Evolutionary conservation across 768 basidiomycete species (phyloP), one percentile per base, ranked within the genome.

Genomic region (Lactarius sanguifluus): DNA sequence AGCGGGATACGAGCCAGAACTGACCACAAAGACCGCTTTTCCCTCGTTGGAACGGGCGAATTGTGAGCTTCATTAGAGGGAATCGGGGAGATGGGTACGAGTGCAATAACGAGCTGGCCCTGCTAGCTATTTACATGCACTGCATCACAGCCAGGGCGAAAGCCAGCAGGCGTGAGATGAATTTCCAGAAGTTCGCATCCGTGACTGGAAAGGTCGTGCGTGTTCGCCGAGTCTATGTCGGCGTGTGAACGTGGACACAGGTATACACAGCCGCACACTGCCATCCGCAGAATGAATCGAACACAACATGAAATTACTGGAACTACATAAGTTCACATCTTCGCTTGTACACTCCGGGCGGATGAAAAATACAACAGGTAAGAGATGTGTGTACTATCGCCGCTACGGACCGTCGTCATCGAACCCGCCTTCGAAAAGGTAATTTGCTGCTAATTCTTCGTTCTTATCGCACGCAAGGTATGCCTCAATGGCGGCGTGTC

Each of bases 381-480:
- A 38, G 55, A 50, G 55, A 59, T 20, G 32, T 12, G 13, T 36
- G n/a, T n/a, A 62, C 18, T 40, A 58, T 52, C 45, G 16, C 28
- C 57, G n/a, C 57, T 62, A 58, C 50, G 60, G n/a, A 15, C 28
- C 28, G 28, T 67, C 66, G 61, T 84, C 87, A 1, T 86, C 87
- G 72, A 86, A 88, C 34, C 80, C 80, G 63, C 78, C 72, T 71
- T 96, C 95, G 69, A 98, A 96, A 72, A 98, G 77, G 72, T 89
- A 96, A 74, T 97, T 97, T 16, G 96, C 97, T 10, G 97, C 95
- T 23, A 96, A 78, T 74, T 98, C 94, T 78, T 98, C 97, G 74
- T 98, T 94, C 83, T 92, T 94, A 76, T 94, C 97, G 76, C 96
- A 98, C 2, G 89, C 91, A 74, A 96, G 85, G 77, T 92, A 99